These are phyloP conservation scores for Lathyrus aphaca DNA, from an alignment of 306 rosid species.

Conservation along the genomic window DNA sequence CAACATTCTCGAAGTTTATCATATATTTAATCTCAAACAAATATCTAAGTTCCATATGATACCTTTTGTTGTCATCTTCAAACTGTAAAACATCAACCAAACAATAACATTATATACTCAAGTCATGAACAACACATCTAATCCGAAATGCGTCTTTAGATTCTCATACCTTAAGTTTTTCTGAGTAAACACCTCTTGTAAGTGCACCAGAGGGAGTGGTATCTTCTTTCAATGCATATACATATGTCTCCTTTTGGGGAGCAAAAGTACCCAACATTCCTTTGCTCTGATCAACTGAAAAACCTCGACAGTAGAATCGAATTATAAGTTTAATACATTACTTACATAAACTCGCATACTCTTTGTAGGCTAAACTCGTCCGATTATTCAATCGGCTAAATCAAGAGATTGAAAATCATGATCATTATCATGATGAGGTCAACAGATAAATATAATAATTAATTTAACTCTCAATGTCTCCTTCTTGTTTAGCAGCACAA, in stretches of 20 bases:
- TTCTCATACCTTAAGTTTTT: conserved; percentile 72
- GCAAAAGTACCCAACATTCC: conserved; percentile 98
- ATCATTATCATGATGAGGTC: no score
- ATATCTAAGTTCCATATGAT: conserved; percentile 55
- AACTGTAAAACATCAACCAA: conserved; percentile 45
- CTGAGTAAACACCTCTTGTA: conserved; percentile 88
- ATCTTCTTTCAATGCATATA: conserved; percentile 78
- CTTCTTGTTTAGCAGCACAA: neutral
- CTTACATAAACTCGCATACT: neutral
- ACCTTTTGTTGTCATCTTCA: conserved; percentile 55
- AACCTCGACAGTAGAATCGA: neutral
- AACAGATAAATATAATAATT: no score
- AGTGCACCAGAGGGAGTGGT: conserved; percentile 84
- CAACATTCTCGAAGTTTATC: conserved; percentile 50
- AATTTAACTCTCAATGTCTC: no score
- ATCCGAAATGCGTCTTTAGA: neutral
- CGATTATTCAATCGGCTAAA: neutral
- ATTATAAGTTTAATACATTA: neutral
- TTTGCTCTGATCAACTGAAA: conserved; percentile 79
- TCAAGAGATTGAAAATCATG: neutral
- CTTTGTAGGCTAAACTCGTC: neutral
- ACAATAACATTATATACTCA: neutral
- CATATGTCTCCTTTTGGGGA: conserved; percentile 75
- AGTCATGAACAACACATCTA: conserved; percentile 19
- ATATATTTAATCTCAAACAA: conserved; percentile 51